Percentiles rank a stretch among this genome's conserved stretches.
These are phyloP conservation scores for Fusarium sp. DNA, from an alignment of 2,329 filamentous ascomycete genomes.

Conservation along the genomic window DNA sequence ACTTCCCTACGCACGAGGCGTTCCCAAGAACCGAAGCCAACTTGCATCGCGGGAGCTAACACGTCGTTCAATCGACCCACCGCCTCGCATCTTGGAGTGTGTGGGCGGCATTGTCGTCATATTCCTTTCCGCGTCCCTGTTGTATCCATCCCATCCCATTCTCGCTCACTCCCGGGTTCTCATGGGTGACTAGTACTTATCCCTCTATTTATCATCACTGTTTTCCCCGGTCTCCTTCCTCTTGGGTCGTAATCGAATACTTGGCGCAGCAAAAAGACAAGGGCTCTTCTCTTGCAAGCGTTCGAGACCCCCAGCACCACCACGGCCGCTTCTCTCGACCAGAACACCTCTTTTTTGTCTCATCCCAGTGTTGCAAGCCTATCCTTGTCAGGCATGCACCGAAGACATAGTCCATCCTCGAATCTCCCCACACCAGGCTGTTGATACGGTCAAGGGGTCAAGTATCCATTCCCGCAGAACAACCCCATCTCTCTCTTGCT, in stretches of 20 bases:
- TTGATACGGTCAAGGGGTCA: slow-evolving; percentile 1
- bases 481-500: not conserved
- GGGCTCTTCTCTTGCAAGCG: not conserved
- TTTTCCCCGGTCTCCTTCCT: not conserved
- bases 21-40: slow-evolving; percentile 21
- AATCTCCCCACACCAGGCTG: not conserved
- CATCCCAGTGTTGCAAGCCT: slow-evolving; percentile 20
- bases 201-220: not conserved
- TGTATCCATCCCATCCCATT: not conserved
- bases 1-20: slow-evolving; percentile 29
- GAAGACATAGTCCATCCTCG: slow-evolving; percentile 10
- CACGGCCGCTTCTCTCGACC: not conserved
- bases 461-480: not conserved
- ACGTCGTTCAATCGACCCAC: slow-evolving; percentile 9
- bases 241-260: not conserved
- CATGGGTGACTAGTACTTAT: not conserved
- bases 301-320: not conserved
- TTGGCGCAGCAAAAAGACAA: not conserved
- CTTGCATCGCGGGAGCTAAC: slow-evolving; percentile 25
- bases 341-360: slow-evolving; percentile 5
- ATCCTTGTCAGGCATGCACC: slow-evolving; percentile 10
- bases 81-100: not conserved
- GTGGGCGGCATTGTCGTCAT: slow-evolving; percentile 4
- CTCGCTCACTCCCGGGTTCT: not conserved
- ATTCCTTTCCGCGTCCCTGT: not conserved